Conservation (phyloP, 768 basidiomycete species). For the Tephrocybe sp. region DNA sequence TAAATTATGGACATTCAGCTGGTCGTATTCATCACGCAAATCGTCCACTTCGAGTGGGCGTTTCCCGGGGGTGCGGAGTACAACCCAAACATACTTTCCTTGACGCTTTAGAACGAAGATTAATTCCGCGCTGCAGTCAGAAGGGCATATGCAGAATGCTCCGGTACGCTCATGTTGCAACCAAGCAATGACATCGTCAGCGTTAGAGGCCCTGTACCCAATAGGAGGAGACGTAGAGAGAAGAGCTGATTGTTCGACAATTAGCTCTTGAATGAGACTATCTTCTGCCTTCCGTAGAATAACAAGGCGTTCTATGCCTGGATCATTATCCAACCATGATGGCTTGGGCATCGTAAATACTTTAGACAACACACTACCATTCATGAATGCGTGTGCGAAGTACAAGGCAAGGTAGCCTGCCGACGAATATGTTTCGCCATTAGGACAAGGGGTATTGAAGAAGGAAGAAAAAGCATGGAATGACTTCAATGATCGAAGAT, state of each 20-base stretch:
- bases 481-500: too few species aligned
- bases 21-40: background rate
- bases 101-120: background rate
- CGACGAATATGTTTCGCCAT: background rate
- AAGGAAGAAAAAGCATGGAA: too few species aligned
- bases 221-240: constrained; percentile 1
- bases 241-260: constrained; percentile 3
- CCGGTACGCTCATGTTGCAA: background rate
- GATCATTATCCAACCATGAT: background rate
- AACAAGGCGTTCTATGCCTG: background rate
- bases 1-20: background rate
- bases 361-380: background rate
- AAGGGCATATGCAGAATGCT: constrained; percentile 2
- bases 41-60: background rate
- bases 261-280: background rate
- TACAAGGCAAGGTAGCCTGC: constrained; percentile 4
- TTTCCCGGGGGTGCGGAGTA: background rate
- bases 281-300: background rate
- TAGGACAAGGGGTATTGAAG: background rate
- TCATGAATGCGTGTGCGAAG: background rate
- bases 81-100: background rate
- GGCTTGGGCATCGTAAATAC: background rate
- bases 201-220: background rate
- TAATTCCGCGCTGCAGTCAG: background rate
- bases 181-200: constrained; percentile 4